Evolutionary conservation across 371 early-diverging fungal genomes (phyloP).

Genomic region (Apophysomyces trapeziformis): DNA sequence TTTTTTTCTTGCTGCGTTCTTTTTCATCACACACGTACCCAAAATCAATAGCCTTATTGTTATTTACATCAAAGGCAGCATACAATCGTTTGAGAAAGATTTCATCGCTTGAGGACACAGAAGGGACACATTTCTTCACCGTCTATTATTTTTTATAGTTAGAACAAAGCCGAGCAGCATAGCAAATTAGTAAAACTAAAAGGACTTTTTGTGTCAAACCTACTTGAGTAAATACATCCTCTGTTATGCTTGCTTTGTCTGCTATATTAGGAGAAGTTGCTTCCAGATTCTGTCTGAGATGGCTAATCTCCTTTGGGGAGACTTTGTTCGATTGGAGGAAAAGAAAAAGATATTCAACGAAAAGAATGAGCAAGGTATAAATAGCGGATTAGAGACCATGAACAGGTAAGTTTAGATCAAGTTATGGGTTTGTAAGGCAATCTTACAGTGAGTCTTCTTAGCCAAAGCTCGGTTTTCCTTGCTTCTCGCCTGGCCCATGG

Average conservation of each 20-base stretch:
- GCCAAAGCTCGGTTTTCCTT: constrained; percentile 61
- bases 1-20: not conserved
- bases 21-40: constrained; percentile 24
- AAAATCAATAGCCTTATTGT: constrained; percentile 72
- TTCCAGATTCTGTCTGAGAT: constrained; percentile 69
- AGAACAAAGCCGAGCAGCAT: not conserved
- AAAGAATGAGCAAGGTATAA: not conserved
- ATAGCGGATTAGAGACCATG: not conserved
- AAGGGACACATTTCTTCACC: constrained; percentile 47
- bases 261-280: constrained; percentile 45
- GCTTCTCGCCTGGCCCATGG: constrained; percentile 64
- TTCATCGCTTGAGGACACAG: constrained; percentile 68
- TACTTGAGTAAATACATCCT: constrained; percentile 78
- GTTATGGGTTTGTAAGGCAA: too few relatives aligned
- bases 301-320: constrained; percentile 68
- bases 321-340: constrained; percentile 47
- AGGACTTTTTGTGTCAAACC: constrained; percentile 9
- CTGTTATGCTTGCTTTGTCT: constrained; percentile 61
- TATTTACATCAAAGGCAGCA: constrained; percentile 80
- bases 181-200: not conserved
- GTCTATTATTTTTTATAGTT: constrained; percentile 27
- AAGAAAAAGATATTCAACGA: not conserved
- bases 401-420: too few relatives aligned
- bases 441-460: constrained; percentile 60
- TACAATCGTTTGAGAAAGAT: constrained; percentile 79